Evolutionary conservation across 2,329 filamentous ascomycete species (phyloP).

Genomic region (Ascochyta pisi): DNA sequence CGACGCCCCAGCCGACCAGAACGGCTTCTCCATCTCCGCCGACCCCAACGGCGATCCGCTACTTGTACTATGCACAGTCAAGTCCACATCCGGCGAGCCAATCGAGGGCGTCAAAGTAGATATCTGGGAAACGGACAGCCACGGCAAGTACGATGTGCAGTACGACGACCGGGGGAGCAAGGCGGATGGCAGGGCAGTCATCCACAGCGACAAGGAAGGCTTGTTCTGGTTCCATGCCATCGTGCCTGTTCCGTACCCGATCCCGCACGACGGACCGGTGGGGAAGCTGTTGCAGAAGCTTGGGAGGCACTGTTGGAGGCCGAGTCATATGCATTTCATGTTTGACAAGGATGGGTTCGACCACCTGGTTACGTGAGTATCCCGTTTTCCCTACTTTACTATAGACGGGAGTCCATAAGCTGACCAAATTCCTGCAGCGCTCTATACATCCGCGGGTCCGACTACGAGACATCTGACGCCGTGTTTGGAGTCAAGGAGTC

Average conservation of each 20-base stretch:
- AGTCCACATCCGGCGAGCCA: slow-evolving; percentile 68
- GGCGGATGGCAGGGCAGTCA: slow-evolving; percentile 76
- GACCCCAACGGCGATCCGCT: slow-evolving; percentile 74
- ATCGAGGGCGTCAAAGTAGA: slow-evolving; percentile 74
- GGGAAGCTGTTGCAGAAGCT: slow-evolving; percentile 50
- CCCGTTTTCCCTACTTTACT: neutral
- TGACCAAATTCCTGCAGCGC: slow-evolving; percentile 58
- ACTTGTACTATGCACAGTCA: slow-evolving; percentile 75
- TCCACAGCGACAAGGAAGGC: slow-evolving; percentile 73
- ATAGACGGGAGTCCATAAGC: neutral
- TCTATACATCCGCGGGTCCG: slow-evolving; percentile 77
- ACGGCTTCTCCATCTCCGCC: slow-evolving; percentile 69
- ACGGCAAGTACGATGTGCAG: slow-evolving; percentile 85
- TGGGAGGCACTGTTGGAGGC: slow-evolving; percentile 46
- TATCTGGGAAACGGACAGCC: slow-evolving; percentile 84
- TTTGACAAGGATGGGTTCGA: slow-evolving; percentile 67
- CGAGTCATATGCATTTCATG: slow-evolving; percentile 63
- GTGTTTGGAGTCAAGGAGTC: slow-evolving; percentile 89
- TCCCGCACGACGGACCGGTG: slow-evolving; percentile 79
- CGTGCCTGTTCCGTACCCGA: slow-evolving; percentile 83
- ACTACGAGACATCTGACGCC: slow-evolving; percentile 82
- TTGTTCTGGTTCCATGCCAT: slow-evolving; percentile 86
- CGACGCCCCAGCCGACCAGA: slow-evolving; percentile 66
- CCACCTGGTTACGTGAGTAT: slow-evolving; percentile 78
- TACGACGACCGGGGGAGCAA: slow-evolving; percentile 64